These are phyloP conservation scores for Hymenoscyphus albidus DNA, from an alignment of 2,329 filamentous ascomycete genomes.

Conservation along the genomic window DNA sequence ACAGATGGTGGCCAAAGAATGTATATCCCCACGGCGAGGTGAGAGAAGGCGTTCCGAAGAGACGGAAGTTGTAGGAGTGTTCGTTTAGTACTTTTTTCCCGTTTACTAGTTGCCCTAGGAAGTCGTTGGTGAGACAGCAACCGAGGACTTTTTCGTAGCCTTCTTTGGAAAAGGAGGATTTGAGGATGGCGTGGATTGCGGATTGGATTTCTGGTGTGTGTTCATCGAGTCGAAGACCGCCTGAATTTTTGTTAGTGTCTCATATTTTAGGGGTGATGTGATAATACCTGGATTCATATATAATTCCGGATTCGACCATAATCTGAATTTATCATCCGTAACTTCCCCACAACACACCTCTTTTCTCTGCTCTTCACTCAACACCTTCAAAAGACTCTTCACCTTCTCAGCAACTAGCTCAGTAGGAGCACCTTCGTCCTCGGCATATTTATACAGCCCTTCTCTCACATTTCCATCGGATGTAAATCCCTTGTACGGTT, in stretches of 20 bases:
- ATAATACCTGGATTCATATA: conserved; percentile 31
- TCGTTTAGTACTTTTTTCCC: conserved; percentile 31
- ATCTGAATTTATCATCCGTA: conserved; percentile 29
- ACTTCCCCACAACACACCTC: conserved; percentile 27
- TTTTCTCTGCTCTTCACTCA: conserved; percentile 25
- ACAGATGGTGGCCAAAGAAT: conserved; percentile 72
- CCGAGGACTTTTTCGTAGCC: conserved; percentile 31
- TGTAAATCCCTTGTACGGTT: conserved; percentile 33
- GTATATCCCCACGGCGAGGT: conserved; percentile 29
- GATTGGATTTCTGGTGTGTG: conserved; percentile 24
- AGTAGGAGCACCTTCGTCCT: conserved; percentile 32
- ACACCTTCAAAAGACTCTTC: conserved; percentile 19
- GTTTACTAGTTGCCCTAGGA: conserved; percentile 30
- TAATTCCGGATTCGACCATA: conserved; percentile 34
- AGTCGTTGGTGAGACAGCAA: conserved; percentile 31
- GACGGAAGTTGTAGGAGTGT: conserved; percentile 31
- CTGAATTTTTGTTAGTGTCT: conserved; percentile 9
- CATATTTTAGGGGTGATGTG: neutral
- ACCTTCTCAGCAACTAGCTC: conserved; percentile 23
- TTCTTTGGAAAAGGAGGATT: conserved; percentile 25
- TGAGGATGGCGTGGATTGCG: conserved; percentile 27
- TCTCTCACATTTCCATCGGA: conserved; percentile 30
- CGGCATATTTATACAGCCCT: conserved; percentile 27
- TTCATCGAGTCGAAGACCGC: conserved; percentile 31
- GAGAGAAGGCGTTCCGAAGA: conserved; percentile 29